Conservation (phyloP, 495 filamentous ascomycete genomes). For the Jackrogersella multiformis region DNA sequence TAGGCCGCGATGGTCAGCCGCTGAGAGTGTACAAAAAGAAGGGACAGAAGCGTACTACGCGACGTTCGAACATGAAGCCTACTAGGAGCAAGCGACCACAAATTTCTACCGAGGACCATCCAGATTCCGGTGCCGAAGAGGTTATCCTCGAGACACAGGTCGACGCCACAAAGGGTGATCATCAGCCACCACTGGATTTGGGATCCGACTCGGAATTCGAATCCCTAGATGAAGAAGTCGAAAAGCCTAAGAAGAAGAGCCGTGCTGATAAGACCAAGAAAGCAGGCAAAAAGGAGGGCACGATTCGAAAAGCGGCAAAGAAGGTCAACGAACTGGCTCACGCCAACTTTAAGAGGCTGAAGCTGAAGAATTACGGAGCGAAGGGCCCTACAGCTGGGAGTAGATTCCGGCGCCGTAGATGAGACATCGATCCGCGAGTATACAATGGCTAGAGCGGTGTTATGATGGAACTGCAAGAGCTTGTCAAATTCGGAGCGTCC, state of each 20-base stretch:
- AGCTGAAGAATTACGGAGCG: constrained; percentile 71
- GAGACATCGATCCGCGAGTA: background rate
- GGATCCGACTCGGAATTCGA: constrained; percentile 41
- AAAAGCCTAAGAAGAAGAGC: constrained; percentile 51
- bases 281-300: constrained; percentile 53
- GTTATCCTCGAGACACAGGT: constrained; percentile 58
- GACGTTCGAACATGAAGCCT: constrained; percentile 75
- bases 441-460: background rate
- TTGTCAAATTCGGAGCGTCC: background rate
- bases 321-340: constrained; percentile 80
- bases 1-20: constrained; percentile 58
- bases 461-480: background rate
- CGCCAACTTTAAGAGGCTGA: constrained; percentile 84
- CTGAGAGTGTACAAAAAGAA: constrained; percentile 85
- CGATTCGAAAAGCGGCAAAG: constrained; percentile 65
- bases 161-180: constrained; percentile 35
- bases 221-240: constrained; percentile 40
- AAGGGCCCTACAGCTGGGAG: constrained; percentile 61
- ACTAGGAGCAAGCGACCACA: constrained; percentile 53
- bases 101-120: constrained; percentile 41
- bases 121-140: constrained; percentile 29
- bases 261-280: constrained; percentile 45
- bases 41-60: constrained; percentile 88
- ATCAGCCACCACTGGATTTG: constrained; percentile 27
- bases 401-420: constrained; percentile 54